Conservation (phyloP, 345 rosid species). For the Acer negundo region DNA sequence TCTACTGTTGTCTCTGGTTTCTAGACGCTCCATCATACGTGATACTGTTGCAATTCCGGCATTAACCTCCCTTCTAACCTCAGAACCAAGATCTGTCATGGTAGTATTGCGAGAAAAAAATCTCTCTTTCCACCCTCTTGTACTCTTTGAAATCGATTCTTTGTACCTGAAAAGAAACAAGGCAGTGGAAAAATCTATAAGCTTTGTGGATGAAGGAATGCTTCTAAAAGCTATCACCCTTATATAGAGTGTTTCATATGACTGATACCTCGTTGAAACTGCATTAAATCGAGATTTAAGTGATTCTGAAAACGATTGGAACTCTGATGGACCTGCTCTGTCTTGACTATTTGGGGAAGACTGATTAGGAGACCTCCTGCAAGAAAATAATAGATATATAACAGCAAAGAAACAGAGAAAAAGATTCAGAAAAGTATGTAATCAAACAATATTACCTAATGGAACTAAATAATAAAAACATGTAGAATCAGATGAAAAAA, state of each 20-base stretch:
- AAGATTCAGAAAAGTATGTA: neutral
- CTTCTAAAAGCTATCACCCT: neutral
- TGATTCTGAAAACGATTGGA: constrained; percentile 86
- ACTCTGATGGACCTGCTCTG: constrained; percentile 85
- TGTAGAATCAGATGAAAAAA: constrained; percentile 1
- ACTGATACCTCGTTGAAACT: constrained; percentile 67
- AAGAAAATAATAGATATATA: constrained; percentile 13
- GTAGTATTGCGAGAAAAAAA: constrained; percentile 77
- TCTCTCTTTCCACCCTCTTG: constrained; percentile 92
- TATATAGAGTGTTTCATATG: neutral
- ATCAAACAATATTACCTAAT: neutral
- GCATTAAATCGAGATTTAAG: constrained; percentile 72
- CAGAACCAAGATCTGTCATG: constrained; percentile 73
- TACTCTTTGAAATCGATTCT: constrained; percentile 91
- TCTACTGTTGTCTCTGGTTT: constrained; percentile 51
- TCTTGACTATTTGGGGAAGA: constrained; percentile 70
- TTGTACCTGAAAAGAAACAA: constrained; percentile 56
- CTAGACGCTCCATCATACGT: constrained; percentile 80
- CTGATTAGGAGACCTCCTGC: constrained; percentile 50
- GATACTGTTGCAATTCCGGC: constrained; percentile 89
- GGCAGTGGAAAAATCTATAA: neutral
- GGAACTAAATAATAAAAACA: constrained; percentile 9
- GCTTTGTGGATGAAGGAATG: neutral
- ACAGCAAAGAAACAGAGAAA: constrained; percentile 15
- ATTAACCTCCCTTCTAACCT: constrained; percentile 82